Conservation (phyloP, 805 yeast genomes). For the Priceomyces carsonii region DNA sequence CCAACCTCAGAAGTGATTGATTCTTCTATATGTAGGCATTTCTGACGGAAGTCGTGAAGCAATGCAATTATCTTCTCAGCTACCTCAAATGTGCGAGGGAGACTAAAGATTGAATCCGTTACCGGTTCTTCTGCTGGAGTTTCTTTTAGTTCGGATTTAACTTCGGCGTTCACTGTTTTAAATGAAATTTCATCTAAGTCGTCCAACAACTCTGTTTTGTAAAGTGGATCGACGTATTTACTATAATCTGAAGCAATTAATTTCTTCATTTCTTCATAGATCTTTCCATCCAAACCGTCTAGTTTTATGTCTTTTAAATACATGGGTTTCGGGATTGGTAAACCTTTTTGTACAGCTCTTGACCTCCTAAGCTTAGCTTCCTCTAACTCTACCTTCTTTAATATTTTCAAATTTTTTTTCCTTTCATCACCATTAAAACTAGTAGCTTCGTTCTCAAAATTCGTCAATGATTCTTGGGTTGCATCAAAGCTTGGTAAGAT, state of each 20-base stretch:
- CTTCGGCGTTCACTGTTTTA: slow-evolving; percentile 17
- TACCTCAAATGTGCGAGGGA: slow-evolving; percentile 15
- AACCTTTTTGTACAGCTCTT: slow-evolving; percentile 45
- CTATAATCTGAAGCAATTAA: slow-evolving; percentile 46
- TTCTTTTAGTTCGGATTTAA: slow-evolving; percentile 10
- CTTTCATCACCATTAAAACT: slow-evolving; percentile 29
- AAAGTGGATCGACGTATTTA: slow-evolving; percentile 23
- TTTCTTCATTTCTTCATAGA: slow-evolving; percentile 31
- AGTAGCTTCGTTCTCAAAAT: slow-evolving; percentile 23
- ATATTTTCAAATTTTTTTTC: slow-evolving; percentile 20
- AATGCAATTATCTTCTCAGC: slow-evolving; percentile 16
- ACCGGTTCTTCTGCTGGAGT: neutral
- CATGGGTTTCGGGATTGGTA: slow-evolving; percentile 42
- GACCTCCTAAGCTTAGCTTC: slow-evolving; percentile 42
- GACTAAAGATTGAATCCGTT: slow-evolving; percentile 6
- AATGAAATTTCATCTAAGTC: slow-evolving; percentile 31
- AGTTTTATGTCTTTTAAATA: slow-evolving; percentile 1
- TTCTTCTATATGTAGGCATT: slow-evolving; percentile 1
- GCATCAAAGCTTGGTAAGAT: slow-evolving; percentile 33
- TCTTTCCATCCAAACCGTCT: slow-evolving; percentile 14
- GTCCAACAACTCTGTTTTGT: slow-evolving; percentile 18
- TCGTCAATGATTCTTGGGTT: slow-evolving; percentile 15
- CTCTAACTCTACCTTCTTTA: slow-evolving; percentile 26
- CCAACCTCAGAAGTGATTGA: slow-evolving; percentile 5
- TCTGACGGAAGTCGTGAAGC: slow-evolving; percentile 17